Evolutionary conservation across 345 rosid species (phyloP).

Genomic region (Citrus cavaleriei): DNA sequence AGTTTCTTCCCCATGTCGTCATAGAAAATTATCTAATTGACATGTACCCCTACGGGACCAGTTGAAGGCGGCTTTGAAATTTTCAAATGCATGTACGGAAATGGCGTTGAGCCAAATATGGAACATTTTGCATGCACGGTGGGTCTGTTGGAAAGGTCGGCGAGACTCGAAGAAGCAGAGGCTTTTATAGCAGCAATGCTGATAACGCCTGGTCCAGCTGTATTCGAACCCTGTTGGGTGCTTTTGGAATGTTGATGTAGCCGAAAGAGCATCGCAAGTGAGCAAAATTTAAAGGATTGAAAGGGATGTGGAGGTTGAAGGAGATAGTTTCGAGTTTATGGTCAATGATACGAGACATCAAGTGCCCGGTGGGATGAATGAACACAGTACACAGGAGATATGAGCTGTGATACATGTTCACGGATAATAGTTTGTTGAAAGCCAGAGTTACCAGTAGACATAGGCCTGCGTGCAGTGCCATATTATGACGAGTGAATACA

Average conservation of each 20-base stretch:
- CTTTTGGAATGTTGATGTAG: constrained; percentile 12
- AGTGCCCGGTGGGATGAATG: constrained; percentile 16
- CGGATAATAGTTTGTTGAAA: neutral
- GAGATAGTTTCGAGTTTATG: constrained; percentile 20
- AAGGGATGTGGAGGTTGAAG: constrained; percentile 23
- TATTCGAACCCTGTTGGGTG: constrained; percentile 31
- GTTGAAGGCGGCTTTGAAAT: constrained; percentile 36
- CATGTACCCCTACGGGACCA: constrained; percentile 36
- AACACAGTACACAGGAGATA: constrained; percentile 14
- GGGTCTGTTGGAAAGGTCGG: constrained; percentile 52
- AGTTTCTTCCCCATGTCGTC: constrained; percentile 15
- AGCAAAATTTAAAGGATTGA: constrained; percentile 8
- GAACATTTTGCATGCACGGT: constrained; percentile 51
- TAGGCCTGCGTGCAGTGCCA: neutral
- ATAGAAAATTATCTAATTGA: constrained; percentile 28
- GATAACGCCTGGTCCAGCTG: constrained; percentile 1
- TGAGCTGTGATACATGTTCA: neutral
- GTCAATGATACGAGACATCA: constrained; percentile 32
- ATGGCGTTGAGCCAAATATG: constrained; percentile 28
- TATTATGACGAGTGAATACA: too few species aligned
- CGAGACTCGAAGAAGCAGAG: constrained; percentile 48
- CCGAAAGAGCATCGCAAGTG: constrained; percentile 22
- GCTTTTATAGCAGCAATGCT: constrained; percentile 27
- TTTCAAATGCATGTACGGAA: constrained; percentile 28
- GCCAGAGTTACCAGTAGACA: neutral